These are phyloP conservation scores for Malassezia dermatis DNA, from an alignment of 1,284 basidiomycete genomes.

Conservation along the genomic window DNA sequence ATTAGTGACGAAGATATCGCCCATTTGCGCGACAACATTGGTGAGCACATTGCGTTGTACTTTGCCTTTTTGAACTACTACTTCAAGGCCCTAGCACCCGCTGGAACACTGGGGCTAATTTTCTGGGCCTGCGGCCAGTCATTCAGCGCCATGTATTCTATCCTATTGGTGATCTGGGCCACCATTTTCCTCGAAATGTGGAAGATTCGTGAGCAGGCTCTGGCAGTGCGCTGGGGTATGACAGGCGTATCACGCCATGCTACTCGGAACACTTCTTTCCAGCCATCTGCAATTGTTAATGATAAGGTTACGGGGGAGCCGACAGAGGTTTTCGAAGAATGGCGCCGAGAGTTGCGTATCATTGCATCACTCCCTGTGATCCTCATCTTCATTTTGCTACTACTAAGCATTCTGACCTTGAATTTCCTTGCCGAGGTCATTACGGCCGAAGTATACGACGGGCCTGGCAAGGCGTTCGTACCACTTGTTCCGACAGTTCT, in stretches of 20 bases:
- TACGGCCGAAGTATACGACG: conserved; percentile 55
- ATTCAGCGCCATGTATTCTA: conserved; percentile 33
- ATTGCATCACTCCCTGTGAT: conserved; percentile 69
- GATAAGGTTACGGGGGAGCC: conserved; percentile 39
- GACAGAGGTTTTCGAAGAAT: conserved; percentile 46
- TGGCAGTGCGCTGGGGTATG: conserved; percentile 44
- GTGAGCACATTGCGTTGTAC: conserved; percentile 46
- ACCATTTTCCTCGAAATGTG: conserved; percentile 39
- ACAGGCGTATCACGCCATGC: conserved; percentile 28
- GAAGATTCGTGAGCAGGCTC: conserved; percentile 40
- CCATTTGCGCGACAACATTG: conserved; percentile 38
- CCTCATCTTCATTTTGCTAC: conserved; percentile 60
- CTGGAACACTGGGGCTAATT: conserved; percentile 25
- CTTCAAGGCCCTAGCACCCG: conserved; percentile 32
- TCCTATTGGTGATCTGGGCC: conserved; percentile 34
- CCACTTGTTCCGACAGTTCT: conserved; percentile 72
- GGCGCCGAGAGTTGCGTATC: conserved; percentile 56
- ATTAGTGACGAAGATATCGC: conserved; percentile 35
- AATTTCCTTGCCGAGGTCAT: conserved; percentile 49
- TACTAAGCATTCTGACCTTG: conserved; percentile 53
- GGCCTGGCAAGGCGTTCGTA: conserved; percentile 64
- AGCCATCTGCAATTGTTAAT: conserved; percentile 21
- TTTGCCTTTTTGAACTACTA: conserved; percentile 45
- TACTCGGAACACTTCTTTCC: conserved; percentile 28
- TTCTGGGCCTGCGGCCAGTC: conserved; percentile 32